Evolutionary conservation across 164 flowering plant species (phyloP).

Genomic region (Macadamia integrifolia): DNA sequence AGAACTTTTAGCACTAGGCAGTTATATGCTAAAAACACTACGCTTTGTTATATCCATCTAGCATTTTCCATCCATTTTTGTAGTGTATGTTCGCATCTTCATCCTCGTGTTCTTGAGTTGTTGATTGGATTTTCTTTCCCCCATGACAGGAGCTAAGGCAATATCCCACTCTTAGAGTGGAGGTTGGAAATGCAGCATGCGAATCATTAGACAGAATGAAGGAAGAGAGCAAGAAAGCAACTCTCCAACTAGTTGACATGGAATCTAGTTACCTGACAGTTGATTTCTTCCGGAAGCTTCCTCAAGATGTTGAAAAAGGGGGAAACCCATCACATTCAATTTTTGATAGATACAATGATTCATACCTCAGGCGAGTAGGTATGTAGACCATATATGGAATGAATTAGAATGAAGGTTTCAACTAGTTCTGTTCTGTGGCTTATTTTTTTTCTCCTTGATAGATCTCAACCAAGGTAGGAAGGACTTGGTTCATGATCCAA

Average conservation of each 20-base stretch:
- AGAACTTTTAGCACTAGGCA: no score
- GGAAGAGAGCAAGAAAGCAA: conserved; percentile 80
- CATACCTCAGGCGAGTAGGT: conserved; percentile 85
- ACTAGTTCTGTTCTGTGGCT: no score
- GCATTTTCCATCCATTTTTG: no score
- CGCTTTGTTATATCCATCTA: no score
- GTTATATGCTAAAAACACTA: no score
- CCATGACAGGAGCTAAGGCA: conserved; percentile 73
- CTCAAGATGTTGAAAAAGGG: conserved; percentile 93
- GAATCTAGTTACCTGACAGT: conserved; percentile 86
- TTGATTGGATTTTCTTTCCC: background rate
- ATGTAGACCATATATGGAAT: conserved; percentile 8
- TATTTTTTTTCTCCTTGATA: no score
- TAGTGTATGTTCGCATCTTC: no score
- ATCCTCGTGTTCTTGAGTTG: background rate
- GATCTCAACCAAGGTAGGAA: background rate
- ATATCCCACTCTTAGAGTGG: conserved; percentile 48
- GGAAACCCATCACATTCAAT: conserved; percentile 92
- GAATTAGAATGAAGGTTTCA: background rate
- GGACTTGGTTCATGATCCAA: background rate
- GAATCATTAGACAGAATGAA: conserved; percentile 81
- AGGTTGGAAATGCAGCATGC: conserved; percentile 69
- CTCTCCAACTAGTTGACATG: conserved; percentile 87
- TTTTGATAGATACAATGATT: conserved; percentile 87
- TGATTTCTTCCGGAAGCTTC: conserved; percentile 96